Base-by-base conservation (phyloP, 2,329 filamentous ascomycete genomes). In the Acrodontium crateriforme region DNA sequence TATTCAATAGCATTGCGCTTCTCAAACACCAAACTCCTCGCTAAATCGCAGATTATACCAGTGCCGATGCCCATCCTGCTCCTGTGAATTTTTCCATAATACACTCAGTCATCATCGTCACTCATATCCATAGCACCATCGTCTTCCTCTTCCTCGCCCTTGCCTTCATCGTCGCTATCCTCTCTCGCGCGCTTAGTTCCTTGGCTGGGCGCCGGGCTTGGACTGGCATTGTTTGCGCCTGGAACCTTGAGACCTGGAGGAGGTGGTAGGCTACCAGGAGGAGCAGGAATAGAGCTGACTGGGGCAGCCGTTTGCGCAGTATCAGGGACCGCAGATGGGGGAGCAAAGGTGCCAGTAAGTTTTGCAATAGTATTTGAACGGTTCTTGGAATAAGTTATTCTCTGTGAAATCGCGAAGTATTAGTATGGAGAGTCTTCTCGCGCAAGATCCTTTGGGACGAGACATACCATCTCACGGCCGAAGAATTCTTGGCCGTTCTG, bases 301-400 rank as follows among this genome's bases (percentile, higher is more conserved):
- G n/a, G n/a, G n/a, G n/a, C n/a, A n/a, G n/a, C n/a, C n/a, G n/a
- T n/a, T n/a, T n/a, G n/a, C 11, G 39, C 24, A 3, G 44, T 35
- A 16, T 45, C 33, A 32, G 30, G 25, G 30, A 39, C 29, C 14
- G 29, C 23, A 30, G 36, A 29, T 18, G 32, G 27, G 38, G 41
- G 18, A 36, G 41, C 30, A 59, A 84, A 93, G 9, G 82, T 87
- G 37, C 89, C 89, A 41, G 93, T 85, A 29, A 98, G 73, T 55
- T 92, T 93, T 18, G 83, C 74, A 37, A 98, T 73, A 14, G 79
- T 78, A 53, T 93, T 69, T 3, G 85, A 94, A 50, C 87, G 87
- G 32, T 76, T 74, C 55, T 85, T 93, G 32, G 81, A 84, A 54
- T 95, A 98, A 40, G 77, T 67, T 43, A 98, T 84, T 71, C 75